Conservation (phyloP, 305 asterid genomes). For the Petunia hybrid region DNA sequence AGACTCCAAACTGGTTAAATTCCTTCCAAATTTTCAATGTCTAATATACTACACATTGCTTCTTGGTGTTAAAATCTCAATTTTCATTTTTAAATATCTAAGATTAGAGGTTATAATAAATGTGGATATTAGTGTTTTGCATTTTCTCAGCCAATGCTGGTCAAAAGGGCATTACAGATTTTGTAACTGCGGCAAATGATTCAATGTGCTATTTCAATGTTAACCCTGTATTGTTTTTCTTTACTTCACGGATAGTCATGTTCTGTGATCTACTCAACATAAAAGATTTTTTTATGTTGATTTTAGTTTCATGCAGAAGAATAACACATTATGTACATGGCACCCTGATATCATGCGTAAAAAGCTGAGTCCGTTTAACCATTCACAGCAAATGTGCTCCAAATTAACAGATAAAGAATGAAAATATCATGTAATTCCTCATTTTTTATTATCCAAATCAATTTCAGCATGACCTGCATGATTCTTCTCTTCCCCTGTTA, state of each 20-base stretch:
- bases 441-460: not conserved
- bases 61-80: slow-evolving; percentile 16
- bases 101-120: slow-evolving; percentile 54
- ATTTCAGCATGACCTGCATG: slow-evolving; percentile 26
- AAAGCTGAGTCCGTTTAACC: not conserved
- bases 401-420: slow-evolving; percentile 26
- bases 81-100: slow-evolving; percentile 36
- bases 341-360: slow-evolving; percentile 16
- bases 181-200: not conserved
- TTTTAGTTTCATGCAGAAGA: not conserved
- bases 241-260: not conserved
- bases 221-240: not conserved
- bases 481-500: not conserved
- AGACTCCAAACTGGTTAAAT: slow-evolving; percentile 75
- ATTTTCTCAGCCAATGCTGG: not conserved
- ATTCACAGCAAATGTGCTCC: slow-evolving; percentile 27
- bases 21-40: slow-evolving; percentile 82
- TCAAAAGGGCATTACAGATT: not conserved
- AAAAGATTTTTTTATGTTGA: not conserved
- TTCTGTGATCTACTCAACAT: not conserved
- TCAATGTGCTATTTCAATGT: not conserved
- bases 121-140: slow-evolving; percentile 57
- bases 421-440: slow-evolving; percentile 12
- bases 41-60: slow-evolving; percentile 37
- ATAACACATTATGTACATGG: slow-evolving; percentile 13